Evolutionary conservation across 2,329 filamentous ascomycete species (phyloP).

Genomic region (Leptographium radiaticola): DNA sequence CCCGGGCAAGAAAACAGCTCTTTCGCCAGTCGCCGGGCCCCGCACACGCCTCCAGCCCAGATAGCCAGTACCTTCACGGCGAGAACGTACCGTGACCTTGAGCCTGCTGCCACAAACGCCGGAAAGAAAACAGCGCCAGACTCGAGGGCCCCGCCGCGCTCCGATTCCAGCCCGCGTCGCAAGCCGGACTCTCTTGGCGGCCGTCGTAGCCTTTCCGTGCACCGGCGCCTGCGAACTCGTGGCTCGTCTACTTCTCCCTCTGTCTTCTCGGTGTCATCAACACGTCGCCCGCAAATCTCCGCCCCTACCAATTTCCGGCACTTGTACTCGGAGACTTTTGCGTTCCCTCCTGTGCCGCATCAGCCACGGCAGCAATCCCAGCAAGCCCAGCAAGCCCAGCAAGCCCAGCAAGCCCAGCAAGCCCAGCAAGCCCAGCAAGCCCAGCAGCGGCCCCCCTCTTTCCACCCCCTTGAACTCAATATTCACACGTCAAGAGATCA

Average conservation of each 20-base stretch:
- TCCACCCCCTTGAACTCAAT: slow-evolving; percentile 40
- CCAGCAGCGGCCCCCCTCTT: not conserved
- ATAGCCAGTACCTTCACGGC: not conserved
- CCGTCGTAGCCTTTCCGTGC: slow-evolving; percentile 29
- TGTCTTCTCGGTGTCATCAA: slow-evolving; percentile 16
- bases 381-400: not conserved
- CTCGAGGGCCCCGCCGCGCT: not conserved
- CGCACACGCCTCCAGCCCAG: not conserved
- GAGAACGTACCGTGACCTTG: not conserved
- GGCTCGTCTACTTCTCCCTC: slow-evolving; percentile 20
- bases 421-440: not conserved
- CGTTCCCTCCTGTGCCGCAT: slow-evolving; percentile 6
- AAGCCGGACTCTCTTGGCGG: slow-evolving; percentile 19
- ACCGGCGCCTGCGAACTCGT: slow-evolving; percentile 31
- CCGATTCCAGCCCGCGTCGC: not conserved
- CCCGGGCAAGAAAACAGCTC: not conserved
- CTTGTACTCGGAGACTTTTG: slow-evolving; percentile 26
- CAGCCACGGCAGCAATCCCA: not conserved
- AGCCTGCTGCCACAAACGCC: not conserved
- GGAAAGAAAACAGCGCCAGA: not conserved
- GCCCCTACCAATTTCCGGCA: slow-evolving; percentile 48
- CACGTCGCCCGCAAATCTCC: slow-evolving; percentile 44
- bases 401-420: not conserved
- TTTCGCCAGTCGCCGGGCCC: not conserved
- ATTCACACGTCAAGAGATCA: slow-evolving; percentile 32